phyloP scores from a whole-genome alignment of 345 rosid species.

The Turritis glabra region DNA sequence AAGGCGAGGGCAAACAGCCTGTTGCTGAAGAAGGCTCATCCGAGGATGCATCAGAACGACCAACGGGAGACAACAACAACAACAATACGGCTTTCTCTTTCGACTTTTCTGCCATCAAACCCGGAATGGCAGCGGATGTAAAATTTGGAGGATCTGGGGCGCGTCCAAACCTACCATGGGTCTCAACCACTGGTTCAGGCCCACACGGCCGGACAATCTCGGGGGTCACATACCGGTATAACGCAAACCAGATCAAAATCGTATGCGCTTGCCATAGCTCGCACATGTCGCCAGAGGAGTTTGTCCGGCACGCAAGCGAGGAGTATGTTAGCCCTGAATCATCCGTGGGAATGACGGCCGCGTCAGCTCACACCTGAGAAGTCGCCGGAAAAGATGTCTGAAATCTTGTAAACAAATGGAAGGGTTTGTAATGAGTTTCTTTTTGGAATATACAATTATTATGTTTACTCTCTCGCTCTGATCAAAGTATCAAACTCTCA shows the following conservation, averaged over 20 bases:
- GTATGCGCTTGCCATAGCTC: conserved; percentile 97
- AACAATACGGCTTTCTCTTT: conserved; percentile 38
- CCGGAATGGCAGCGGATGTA: conserved; percentile 77
- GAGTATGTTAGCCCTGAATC: conserved; percentile 56
- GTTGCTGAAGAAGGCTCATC: conserved; percentile 74
- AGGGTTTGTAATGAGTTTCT: conserved; percentile 32
- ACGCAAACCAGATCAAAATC: conserved; percentile 68
- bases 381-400: conserved; percentile 6
- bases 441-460: conserved; percentile 12
- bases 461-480: conserved; percentile 12
- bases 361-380: conserved; percentile 75
- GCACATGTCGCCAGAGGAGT: conserved; percentile 94
- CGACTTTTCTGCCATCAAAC: conserved; percentile 82
- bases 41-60: conserved; percentile 53
- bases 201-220: conserved; percentile 88
- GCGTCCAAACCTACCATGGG: conserved; percentile 91
- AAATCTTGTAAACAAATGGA: conserved; percentile 14
- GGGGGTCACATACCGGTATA: conserved; percentile 83
- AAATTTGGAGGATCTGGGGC: conserved; percentile 94
- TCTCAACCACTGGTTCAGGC: conserved; percentile 82
- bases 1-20: conserved; percentile 71
- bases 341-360: conserved; percentile 57
- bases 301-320: conserved; percentile 83
- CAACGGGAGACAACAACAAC: conserved; percentile 45
- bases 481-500: conserved; percentile 26